These are phyloP conservation scores for Populus simonii DNA, from an alignment of 345 rosid genomes.

Conservation along the genomic window DNA sequence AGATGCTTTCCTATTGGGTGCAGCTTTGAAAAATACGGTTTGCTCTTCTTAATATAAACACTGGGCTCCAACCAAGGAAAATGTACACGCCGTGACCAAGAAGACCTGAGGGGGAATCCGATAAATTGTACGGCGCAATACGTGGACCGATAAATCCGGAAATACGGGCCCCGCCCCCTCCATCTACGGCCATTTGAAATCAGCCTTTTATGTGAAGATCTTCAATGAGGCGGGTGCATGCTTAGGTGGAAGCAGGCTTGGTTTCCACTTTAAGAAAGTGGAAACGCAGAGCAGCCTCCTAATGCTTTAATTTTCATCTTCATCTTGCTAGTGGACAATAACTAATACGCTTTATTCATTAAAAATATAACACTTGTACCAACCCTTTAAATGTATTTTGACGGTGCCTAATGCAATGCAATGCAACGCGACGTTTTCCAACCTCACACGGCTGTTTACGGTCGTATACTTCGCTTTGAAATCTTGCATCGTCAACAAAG, in stretches of 20 bases:
- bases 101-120: background rate
- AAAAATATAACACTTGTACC: no score
- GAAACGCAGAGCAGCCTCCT: background rate
- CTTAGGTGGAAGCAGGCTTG: background rate
- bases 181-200: background rate
- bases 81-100: background rate
- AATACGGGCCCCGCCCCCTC: constrained; percentile 1
- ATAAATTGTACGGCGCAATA: constrained; percentile 44
- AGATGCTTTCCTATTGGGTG: background rate
- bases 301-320: background rate
- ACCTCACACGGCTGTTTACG: background rate
- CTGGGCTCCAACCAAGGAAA: background rate
- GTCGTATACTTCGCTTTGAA: background rate
- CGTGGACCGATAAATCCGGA: constrained; percentile 50
- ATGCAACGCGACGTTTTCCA: background rate
- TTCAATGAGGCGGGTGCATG: constrained; percentile 6
- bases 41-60: background rate
- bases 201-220: background rate
- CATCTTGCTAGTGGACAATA: background rate
- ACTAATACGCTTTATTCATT: background rate
- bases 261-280: background rate
- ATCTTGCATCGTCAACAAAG: background rate
- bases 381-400: background rate
- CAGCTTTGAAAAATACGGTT: background rate
- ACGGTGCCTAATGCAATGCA: background rate